Evolutionary conservation across 768 basidiomycete species (phyloP), one percentile per base, ranked within the genome.

Genomic region (Hypholoma fasciculare): DNA sequence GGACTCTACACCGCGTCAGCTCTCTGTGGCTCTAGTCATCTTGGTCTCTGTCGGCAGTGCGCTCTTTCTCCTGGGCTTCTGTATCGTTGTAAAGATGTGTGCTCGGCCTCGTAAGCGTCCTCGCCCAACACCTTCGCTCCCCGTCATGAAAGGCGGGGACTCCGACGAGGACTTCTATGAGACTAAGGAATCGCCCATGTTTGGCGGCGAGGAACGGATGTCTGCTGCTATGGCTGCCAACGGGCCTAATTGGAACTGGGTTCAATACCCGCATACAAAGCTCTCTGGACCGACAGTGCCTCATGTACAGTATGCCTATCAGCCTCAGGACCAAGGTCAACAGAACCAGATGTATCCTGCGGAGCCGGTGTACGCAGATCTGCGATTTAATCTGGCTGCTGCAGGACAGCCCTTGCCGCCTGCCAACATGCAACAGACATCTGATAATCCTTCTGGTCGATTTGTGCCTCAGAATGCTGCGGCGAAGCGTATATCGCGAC

Each of bases 71-170:
- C 63, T 85, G 2, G 79, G 79, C 14, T 54, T 82, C 37, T 74
- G 80, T 57, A 68, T 89, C 53, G 57, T 82, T 13, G 64, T 79
- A 60, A 83, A 75, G 58, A 66, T 82, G 59, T 79, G 79, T 52
- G 71, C 71, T 56, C 80, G 81, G 27, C 87, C 84, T 20, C 75
- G 73, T 17, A 78, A 78, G 39, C 81, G 78, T 48, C 74, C 72
- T n/a, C 82, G 78, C 17, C 88, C 84, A 6, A 85, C 78, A n/a
- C 90, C 88, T 3, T 92, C 89, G 30, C 76, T 88, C n/a, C 90
- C 89, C 0, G 86, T 89, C 48, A 74, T 88, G 12, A 84, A 87
- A 57, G 84, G 88, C 39, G 74, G 72, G 12, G 80, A 77, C 59
- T 69, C 77, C 12, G 80, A 82, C 23, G 76, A 79, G 42, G 75